These are phyloP conservation scores for Penicillium mononematosum DNA, from an alignment of 495 filamentous ascomycete genomes.

Conservation along the genomic window DNA sequence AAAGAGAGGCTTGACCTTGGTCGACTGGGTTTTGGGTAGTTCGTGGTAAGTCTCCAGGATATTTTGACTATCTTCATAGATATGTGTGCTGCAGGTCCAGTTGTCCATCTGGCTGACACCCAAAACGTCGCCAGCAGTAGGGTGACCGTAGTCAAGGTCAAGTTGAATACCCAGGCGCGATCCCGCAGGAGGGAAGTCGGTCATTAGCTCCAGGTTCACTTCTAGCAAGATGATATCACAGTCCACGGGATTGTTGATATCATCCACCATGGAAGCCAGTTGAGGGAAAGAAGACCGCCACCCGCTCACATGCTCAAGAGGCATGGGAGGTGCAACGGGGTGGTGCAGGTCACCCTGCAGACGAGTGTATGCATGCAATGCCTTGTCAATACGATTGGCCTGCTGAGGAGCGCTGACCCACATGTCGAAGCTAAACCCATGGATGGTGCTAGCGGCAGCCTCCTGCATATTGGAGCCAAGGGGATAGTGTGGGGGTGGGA, in stretches of 20 bases:
- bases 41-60: slow-evolving; percentile 36
- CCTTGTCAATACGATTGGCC: slow-evolving; percentile 41
- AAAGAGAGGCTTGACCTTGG: slow-evolving; percentile 47
- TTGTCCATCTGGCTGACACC: slow-evolving; percentile 45
- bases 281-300: slow-evolving; percentile 51
- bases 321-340: slow-evolving; percentile 37
- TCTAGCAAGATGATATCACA: slow-evolving; percentile 53
- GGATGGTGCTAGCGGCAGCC: slow-evolving; percentile 33
- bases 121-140: slow-evolving; percentile 35
- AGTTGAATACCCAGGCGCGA: slow-evolving; percentile 47
- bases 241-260: slow-evolving; percentile 35
- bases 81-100: slow-evolving; percentile 48
- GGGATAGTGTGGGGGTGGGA: slow-evolving; percentile 40
- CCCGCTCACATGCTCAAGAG: slow-evolving; percentile 41
- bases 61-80: slow-evolving; percentile 45
- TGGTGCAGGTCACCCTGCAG: slow-evolving; percentile 45
- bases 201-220: slow-evolving; percentile 47
- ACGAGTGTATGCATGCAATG: slow-evolving; percentile 51
- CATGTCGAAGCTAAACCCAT: slow-evolving; percentile 52
- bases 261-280: slow-evolving; percentile 38
- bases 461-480: slow-evolving; percentile 40
- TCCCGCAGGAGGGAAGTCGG: slow-evolving; percentile 41
- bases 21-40: slow-evolving; percentile 37
- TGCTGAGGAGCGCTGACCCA: slow-evolving; percentile 48
- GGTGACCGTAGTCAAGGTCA: slow-evolving; percentile 43